Conservation (phyloP, 1,284 basidiomycete species). For the Moesziomyces globuligerus region DNA sequence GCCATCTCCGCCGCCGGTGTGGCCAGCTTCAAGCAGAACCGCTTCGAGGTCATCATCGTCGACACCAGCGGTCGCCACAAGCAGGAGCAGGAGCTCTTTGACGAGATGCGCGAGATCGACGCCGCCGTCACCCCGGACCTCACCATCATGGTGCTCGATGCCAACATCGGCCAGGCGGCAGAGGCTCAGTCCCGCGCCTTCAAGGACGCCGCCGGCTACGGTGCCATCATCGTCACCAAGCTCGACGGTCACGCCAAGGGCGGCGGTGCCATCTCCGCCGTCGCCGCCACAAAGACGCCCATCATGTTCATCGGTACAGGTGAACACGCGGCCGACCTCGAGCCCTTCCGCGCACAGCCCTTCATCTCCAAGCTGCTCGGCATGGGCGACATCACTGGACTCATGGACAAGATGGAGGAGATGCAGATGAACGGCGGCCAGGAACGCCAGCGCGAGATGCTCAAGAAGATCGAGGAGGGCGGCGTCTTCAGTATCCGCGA, state of each 20-base stretch:
- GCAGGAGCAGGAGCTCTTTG: constrained; percentile 94
- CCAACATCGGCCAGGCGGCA: constrained; percentile 85
- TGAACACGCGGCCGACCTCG: constrained; percentile 94
- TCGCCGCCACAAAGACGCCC: constrained; percentile 96
- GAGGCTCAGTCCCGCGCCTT: constrained; percentile 95
- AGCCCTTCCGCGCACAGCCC: constrained; percentile 92
- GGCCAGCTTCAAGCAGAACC: constrained; percentile 94
- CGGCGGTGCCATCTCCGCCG: constrained; percentile 98
- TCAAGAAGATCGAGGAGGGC: constrained; percentile 91
- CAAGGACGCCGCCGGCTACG: constrained; percentile 97
- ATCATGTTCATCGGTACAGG: constrained; percentile 99
- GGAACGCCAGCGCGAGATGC: constrained; percentile 97
- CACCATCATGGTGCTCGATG: constrained; percentile 70
- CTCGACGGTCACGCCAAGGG: constrained; percentile 99
- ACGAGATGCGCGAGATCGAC: constrained; percentile 97
- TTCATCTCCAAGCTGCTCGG: constrained; percentile 97
- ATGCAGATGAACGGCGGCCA: constrained; percentile 73
- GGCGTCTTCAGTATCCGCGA: constrained; percentile 96
- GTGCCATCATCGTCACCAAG: constrained; percentile 99
- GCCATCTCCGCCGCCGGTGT: constrained; percentile 93
- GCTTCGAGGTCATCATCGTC: constrained; percentile 98
- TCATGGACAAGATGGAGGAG: constrained; percentile 77
- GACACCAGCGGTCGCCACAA: constrained; percentile 98
- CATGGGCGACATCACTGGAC: constrained; percentile 92
- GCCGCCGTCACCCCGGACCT: constrained; percentile 84